Conservation (phyloP, 2,329 filamentous ascomycete species). For the Aspergillus uvarum region DNA sequence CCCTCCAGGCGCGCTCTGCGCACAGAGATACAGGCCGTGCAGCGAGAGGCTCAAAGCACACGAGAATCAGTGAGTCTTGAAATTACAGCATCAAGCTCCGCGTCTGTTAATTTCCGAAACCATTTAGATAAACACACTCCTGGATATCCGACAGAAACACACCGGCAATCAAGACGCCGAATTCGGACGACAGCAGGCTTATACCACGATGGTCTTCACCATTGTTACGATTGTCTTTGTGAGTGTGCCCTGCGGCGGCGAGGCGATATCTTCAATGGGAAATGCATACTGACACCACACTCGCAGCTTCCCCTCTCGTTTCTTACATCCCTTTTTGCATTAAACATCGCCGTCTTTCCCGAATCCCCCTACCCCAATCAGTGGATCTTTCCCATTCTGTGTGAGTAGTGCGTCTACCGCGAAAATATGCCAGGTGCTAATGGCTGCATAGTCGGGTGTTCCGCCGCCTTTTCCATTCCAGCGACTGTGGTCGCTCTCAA, state of each 20-base stretch:
- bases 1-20: no score
- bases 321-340: slow-evolving; percentile 14
- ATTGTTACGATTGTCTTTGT: slow-evolving; percentile 20
- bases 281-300: neutral
- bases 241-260: neutral
- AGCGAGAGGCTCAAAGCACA: neutral
- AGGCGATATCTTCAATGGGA: neutral
- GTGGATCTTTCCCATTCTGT: slow-evolving; percentile 19
- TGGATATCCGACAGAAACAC: slow-evolving; percentile 20
- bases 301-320: slow-evolving; percentile 17
- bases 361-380: slow-evolving; percentile 1
- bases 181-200: slow-evolving; percentile 13
- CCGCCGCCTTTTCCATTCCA: no score
- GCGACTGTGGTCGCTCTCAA: no score
- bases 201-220: slow-evolving; percentile 21
- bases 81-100: no score
- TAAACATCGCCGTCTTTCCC: slow-evolving; percentile 17
- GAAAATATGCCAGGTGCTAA: no score
- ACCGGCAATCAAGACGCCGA: slow-evolving; percentile 17
- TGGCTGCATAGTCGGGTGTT: no score
- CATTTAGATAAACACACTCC: neutral
- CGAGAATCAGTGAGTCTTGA: neutral
- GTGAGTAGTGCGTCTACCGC: slow-evolving; percentile 3
- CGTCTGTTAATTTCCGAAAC: no score
- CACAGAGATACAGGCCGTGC: neutral